Conservation (phyloP, 306 rosid species). For the Datisca glomerata region DNA sequence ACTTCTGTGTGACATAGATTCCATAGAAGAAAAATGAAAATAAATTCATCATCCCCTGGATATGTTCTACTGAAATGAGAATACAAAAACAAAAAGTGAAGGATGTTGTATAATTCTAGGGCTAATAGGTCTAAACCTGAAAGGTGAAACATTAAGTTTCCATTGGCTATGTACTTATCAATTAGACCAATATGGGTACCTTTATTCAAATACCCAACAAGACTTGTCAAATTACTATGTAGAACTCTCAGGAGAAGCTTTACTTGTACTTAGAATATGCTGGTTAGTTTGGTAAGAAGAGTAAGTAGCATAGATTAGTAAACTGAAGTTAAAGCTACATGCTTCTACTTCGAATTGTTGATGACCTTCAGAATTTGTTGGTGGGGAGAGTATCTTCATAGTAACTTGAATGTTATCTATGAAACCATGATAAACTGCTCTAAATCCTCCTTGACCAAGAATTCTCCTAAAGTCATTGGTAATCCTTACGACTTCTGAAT, state of each 20-base stretch:
- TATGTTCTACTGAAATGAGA: no score
- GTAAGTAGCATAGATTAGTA: background rate
- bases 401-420: slow-evolving; percentile 2
- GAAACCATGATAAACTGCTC: slow-evolving; percentile 3
- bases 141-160: background rate
- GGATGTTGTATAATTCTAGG: background rate
- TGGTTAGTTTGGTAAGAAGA: background rate
- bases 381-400: slow-evolving; percentile 2
- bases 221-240: slow-evolving; percentile 1
- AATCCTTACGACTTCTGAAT: background rate
- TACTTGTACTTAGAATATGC: background rate
- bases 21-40: no score
- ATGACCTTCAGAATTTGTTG: slow-evolving; percentile 2
- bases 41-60: no score
- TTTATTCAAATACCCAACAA: slow-evolving; percentile 4
- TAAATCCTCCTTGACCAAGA: slow-evolving; percentile 5
- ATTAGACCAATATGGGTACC: background rate
- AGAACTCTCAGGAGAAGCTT: slow-evolving; percentile 6
- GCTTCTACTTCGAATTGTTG: slow-evolving; percentile 6
- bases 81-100: background rate
- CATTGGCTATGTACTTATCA: slow-evolving; percentile 1
- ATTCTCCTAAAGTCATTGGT: slow-evolving; percentile 1
- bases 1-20: no score
- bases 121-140: background rate
- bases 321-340: background rate